Percentiles rank a stretch among this genome's conserved stretches.
These are phyloP conservation scores for Pterocarpus santalinus DNA, from an alignment of 306 rosid genomes.

Conservation along the genomic window DNA sequence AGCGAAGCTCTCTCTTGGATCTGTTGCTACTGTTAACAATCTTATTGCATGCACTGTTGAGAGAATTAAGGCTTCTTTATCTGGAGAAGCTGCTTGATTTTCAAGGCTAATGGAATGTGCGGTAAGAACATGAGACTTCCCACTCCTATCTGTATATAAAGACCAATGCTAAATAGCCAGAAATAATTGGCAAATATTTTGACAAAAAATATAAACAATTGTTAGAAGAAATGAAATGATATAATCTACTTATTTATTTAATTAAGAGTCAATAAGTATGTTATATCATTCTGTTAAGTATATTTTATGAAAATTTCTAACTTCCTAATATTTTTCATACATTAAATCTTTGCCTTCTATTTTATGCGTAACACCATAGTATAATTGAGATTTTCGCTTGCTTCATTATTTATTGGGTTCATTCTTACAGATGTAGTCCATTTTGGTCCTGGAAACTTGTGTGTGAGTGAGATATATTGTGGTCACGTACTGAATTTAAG, in stretches of 20 bases:
- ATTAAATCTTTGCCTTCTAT: too few relatives aligned
- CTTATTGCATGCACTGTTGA: constrained; percentile 97
- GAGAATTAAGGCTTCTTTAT: constrained; percentile 89
- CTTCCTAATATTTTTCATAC: too few relatives aligned
- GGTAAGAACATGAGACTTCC: constrained; percentile 37
- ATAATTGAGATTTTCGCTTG: background rate
- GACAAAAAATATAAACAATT: too few relatives aligned
- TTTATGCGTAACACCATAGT: background rate
- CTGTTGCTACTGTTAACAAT: constrained; percentile 95
- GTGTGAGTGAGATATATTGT: background rate
- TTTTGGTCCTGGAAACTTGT: background rate
- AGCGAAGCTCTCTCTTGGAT: constrained; percentile 93
- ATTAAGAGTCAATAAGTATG: too few relatives aligned
- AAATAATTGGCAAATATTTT: too few relatives aligned
- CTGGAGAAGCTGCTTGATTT: constrained; percentile 73
- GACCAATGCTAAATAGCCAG: too few relatives aligned
- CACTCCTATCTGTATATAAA: background rate
- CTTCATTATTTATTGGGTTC: background rate
- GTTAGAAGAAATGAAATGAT: too few relatives aligned
- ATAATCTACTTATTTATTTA: too few relatives aligned
- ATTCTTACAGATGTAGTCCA: background rate
- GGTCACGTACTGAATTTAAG: background rate
- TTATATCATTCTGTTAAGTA: too few relatives aligned
- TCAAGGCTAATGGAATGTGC: constrained; percentile 4
- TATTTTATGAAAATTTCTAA: too few relatives aligned